phyloP scores from a whole-genome alignment of 495 filamentous ascomycete species.

The Parmelia sp. region DNA sequence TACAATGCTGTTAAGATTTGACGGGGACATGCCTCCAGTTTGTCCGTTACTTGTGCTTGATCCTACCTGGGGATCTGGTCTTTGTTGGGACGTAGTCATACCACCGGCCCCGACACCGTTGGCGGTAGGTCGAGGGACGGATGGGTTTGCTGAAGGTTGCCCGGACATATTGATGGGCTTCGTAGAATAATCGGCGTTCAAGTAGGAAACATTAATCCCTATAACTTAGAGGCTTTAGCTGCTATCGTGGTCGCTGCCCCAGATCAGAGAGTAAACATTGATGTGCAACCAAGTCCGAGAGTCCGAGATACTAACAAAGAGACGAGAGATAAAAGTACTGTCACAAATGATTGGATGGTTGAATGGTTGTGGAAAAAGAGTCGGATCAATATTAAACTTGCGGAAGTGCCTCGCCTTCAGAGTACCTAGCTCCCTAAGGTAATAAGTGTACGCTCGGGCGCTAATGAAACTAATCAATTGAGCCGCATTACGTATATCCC shows the following conservation, averaged over 20 bases:
- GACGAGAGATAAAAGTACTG: neutral
- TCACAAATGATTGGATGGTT: too few species aligned
- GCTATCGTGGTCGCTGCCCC: neutral
- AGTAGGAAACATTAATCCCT: neutral
- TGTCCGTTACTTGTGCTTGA: slow-evolving; percentile 23
- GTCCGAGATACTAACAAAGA: neutral
- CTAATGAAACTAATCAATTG: neutral
- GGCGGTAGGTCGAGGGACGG: slow-evolving; percentile 46
- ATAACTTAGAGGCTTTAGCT: neutral
- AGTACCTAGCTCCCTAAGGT: too few species aligned
- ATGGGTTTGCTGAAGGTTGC: slow-evolving; percentile 27
- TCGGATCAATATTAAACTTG: too few species aligned
- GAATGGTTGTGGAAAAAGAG: too few species aligned
- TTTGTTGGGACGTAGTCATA: slow-evolving; percentile 50
- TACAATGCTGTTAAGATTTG: slow-evolving; percentile 95
- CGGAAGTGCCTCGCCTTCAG: too few species aligned
- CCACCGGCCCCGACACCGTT: slow-evolving; percentile 47
- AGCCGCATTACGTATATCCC: neutral
- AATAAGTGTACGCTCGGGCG: neutral
- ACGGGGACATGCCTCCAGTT: slow-evolving; percentile 58
- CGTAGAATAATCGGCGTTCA: neutral
- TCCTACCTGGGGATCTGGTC: slow-evolving; percentile 17
- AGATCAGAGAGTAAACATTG: neutral
- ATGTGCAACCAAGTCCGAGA: neutral
- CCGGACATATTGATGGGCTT: slow-evolving; percentile 23